These are phyloP conservation scores for Chytriomyces sp. DNA, from an alignment of 192 early-diverging fungal genomes.

Conservation along the genomic window DNA sequence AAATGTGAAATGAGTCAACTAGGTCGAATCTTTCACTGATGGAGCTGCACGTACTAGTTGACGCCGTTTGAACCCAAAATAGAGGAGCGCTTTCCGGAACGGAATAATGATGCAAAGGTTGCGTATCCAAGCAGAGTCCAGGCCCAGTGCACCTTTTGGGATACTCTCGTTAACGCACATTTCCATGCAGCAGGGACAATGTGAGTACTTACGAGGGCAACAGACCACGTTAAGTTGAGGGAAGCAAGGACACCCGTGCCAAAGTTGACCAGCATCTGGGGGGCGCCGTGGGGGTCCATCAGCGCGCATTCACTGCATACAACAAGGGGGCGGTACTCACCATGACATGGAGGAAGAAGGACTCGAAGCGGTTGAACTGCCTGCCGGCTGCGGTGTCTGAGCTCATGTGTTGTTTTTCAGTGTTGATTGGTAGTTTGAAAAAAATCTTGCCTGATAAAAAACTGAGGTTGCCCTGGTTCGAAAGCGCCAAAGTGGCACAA, in stretches of 20 bases:
- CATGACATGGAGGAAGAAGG: neutral
- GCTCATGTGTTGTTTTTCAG: too few species aligned
- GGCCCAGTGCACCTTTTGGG: slow-evolving; percentile 24
- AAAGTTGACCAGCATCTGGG: slow-evolving; percentile 27
- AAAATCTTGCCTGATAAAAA: too few species aligned
- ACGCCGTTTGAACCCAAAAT: neutral
- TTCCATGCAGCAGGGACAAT: neutral
- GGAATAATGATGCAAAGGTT: slow-evolving; percentile 14
- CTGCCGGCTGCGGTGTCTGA: neutral
- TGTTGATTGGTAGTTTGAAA: too few species aligned
- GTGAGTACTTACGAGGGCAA: neutral
- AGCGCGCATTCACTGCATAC: neutral
- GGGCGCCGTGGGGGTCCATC: neutral
- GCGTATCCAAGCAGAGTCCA: slow-evolving; percentile 27
- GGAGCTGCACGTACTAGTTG: slow-evolving; percentile 8
- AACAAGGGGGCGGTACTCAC: neutral
- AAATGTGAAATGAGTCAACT: neutral
- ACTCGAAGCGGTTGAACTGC: neutral
- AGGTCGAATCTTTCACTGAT: neutral
- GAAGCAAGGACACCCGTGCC: slow-evolving; percentile 20
- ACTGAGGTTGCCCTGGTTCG: too few species aligned
- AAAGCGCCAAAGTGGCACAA: too few species aligned
- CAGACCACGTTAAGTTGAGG: slow-evolving; percentile 5
- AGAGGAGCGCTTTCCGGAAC: neutral
- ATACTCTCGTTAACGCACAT: too few species aligned